Conservation (phyloP, 2,329 filamentous ascomycete species). For the Aspergillus sergii region DNA sequence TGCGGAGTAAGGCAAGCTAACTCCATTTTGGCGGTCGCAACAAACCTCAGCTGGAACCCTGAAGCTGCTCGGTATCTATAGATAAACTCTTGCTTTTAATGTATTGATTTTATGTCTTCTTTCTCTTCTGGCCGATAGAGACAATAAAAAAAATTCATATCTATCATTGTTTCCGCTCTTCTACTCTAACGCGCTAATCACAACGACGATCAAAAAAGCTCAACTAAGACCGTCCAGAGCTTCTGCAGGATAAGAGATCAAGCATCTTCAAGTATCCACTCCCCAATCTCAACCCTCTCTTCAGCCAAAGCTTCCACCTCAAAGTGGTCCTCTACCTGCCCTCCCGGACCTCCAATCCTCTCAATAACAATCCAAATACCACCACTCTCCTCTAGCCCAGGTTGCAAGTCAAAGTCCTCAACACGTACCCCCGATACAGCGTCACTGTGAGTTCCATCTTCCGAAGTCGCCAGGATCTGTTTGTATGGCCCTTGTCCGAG, state of each 20-base stretch:
- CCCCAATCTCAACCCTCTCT: conserved; percentile 46
- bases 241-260: conserved; percentile 7
- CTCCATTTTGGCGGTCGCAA: not conserved
- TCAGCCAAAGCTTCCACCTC: conserved; percentile 48
- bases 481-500: conserved; percentile 71
- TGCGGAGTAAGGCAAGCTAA: conserved; percentile 4
- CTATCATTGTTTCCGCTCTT: not conserved
- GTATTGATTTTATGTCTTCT: not conserved
- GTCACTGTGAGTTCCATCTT: conserved; percentile 76
- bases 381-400: conserved; percentile 56
- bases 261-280: conserved; percentile 43
- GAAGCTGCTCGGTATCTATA: not conserved
- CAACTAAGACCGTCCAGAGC: not conserved
- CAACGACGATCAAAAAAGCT: not conserved
- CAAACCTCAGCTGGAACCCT: too few species aligned
- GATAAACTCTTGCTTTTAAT: not conserved
- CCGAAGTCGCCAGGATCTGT: conserved; percentile 65
- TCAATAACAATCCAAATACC: conserved; percentile 83
- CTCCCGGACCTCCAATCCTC: conserved; percentile 65
- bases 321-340: conserved; percentile 51
- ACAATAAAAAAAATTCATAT: not conserved
- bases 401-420: conserved; percentile 73
- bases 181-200: not conserved
- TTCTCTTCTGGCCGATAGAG: not conserved
- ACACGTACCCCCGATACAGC: conserved; percentile 67